Base-by-base conservation (phyloP, 2,329 filamentous ascomycete genomes). In the Aspergillus phoenicis region DNA sequence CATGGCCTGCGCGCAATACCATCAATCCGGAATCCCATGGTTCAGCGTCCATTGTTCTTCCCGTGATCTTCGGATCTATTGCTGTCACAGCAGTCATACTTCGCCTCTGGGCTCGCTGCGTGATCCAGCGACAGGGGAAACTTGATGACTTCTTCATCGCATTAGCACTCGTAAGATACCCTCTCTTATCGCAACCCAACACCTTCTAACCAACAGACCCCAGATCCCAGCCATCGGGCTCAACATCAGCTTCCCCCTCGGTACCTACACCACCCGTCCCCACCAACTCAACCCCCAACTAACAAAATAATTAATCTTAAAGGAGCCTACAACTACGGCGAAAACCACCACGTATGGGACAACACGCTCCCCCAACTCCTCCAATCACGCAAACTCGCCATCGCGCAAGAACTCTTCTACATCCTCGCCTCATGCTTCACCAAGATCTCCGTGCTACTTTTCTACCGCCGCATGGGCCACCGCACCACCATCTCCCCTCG, bases 291-390 rank as follows among this genome's bases (percentile, higher is more conserved):
- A 20, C 17, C 8, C 7, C 7, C 1, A 10, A 10, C 51, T 1
- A 28, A 8, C 24, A 20, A 11, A 13, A 10, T 6, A 17, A 39
- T 4, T 6, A 45, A 5, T 5, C 20, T 1, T 30, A 36, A 22
- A 41, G 59, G 43, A 2, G 41, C 52, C 15, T 48, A 58, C 28
- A 36, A 26, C 20, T 60, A 56, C 15, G 58, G 60, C 41, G 51
- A 53, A 38, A 62, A 55, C 20, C 36, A 59, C 22, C 60, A 62
- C 38, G 43, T 45, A 3, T 62, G 60, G 60, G 60, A 62, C 56
- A 59, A 52, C 38, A 22, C 24, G 2, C 33, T 62, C 0, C 24
- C 60, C 6, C 17, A 20, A 2, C 56, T 62, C 1, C 17, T 62
- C 26, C 28, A 26, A 2, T 49, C 58, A 17, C 60, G 60, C 8